Percentiles rank a stretch among this genome's conserved stretches.
Evolutionary conservation across 768 basidiomycete species (phyloP).

Genomic region (Trametes punicea): DNA sequence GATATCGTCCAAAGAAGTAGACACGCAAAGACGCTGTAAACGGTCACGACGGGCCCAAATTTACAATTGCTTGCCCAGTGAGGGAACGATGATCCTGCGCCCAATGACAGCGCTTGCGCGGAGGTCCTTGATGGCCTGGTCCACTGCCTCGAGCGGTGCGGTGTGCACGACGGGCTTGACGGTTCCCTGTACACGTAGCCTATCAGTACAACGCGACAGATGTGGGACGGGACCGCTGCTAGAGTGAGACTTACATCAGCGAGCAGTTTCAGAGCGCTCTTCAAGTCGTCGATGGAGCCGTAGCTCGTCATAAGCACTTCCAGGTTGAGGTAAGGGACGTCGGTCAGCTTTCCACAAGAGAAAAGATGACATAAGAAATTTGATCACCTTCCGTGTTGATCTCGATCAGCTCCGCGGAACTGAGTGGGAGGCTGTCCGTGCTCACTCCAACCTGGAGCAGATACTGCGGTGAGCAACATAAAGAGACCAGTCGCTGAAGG

Average conservation of each 20-base stretch:
- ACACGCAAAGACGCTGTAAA: no score
- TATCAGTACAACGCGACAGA: neutral
- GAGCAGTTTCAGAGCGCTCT: neutral
- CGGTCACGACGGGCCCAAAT: no score
- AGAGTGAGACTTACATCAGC: neutral
- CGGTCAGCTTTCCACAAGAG: neutral
- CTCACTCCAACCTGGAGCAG: neutral
- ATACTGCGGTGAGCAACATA: neutral
- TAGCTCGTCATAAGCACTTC: neutral
- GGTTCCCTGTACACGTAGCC: neutral
- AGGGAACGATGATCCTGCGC: neutral
- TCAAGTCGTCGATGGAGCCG: slow-evolving; percentile 3
- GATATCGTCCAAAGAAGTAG: no score
- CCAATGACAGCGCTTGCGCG: slow-evolving; percentile 1
- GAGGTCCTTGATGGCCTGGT: slow-evolving; percentile 1
- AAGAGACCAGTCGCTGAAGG: neutral
- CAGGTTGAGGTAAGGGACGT: no score
- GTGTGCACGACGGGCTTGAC: slow-evolving; percentile 4
- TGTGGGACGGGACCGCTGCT: neutral
- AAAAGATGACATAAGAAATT: no score
- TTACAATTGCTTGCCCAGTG: neutral
- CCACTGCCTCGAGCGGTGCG: neutral
- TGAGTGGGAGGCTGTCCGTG: neutral
- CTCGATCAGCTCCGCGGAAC: neutral
- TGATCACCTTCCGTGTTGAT: neutral